A percentile compares a stretch with the other conserved stretches of the same genome.
phyloP scores from a whole-genome alignment of 805 yeast species.

The Candida tibetensis region DNA sequence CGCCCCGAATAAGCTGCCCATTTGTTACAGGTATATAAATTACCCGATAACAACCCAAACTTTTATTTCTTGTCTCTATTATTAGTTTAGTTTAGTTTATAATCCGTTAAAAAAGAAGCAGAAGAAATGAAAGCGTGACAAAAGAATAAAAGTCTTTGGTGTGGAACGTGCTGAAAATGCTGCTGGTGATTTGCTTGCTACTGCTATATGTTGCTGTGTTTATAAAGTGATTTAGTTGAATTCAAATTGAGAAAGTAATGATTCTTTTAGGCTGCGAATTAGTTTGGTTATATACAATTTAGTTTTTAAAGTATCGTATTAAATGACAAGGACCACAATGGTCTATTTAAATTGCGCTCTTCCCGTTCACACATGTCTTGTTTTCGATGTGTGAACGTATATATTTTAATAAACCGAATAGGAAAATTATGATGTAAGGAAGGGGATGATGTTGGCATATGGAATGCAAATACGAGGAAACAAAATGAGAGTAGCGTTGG shows the following conservation, averaged over 20 bases:
- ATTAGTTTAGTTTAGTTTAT: slow-evolving; percentile 7
- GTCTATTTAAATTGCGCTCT: not conserved
- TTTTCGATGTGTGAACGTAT: not conserved
- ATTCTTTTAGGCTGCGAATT: not conserved
- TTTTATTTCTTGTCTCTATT: slow-evolving; percentile 9
- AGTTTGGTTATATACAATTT: too few species aligned
- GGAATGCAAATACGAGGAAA: too few species aligned
- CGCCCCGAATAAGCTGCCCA: not conserved
- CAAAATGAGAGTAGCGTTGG: too few species aligned
- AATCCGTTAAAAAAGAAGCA: slow-evolving; percentile 4
- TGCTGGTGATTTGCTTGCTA: not conserved
- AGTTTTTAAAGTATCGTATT: too few species aligned
- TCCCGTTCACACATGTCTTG: not conserved
- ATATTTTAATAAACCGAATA: not conserved
- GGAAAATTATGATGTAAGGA: not conserved
- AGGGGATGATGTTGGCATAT: too few species aligned
- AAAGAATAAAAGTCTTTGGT: not conserved
- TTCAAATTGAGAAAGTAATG: too few species aligned
- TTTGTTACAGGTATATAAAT: not conserved
- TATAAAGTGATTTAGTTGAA: too few species aligned
- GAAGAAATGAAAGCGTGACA: not conserved
- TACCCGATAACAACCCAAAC: slow-evolving; percentile 1
- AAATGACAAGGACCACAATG: too few species aligned
- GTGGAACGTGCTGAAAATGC: not conserved
- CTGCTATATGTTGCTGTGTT: not conserved